Evolutionary conservation across 345 rosid species (phyloP), one percentile per base, ranked within the genome.

Genomic region (Litchi chinensis): DNA sequence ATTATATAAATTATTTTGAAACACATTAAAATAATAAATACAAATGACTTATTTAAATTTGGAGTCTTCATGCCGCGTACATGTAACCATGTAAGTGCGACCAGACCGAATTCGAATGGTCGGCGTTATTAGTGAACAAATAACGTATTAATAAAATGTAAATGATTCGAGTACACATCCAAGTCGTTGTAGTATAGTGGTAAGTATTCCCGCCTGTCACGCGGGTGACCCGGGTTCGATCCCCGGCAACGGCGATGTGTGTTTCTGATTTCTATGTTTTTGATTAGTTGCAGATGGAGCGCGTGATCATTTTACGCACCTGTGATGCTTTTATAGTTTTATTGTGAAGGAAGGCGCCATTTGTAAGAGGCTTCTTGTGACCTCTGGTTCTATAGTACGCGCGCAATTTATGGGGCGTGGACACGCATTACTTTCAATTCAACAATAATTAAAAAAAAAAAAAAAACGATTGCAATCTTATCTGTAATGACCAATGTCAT

Each of bases 141-240:
- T 46, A 54, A 5, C 0, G 0, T 4, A 41, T 41, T 41, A 5
- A 21, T 9, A 21, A 21, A 19, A 18, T 0, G 0, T 60, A 60
- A 21, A 60, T 60, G 13, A 0, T 21, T n/a, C 0, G 1, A 16
- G 4, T 6, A 9, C 0, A 6, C 66, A 71, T 18, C 12, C 0
- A 1, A 0, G 91, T 86, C 88, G 93, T 88, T 87, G 93, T 90
- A 88, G 89, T 88, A 88, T 88, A 83, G 93, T 90, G 92, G 92
- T 88, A 0, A 85, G 89, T 84, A 86, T 86, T 83, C 85, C 91
- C 84, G 91, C 85, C 94, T 89, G 91, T 89, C 94, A 89, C 90
- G 87, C 90, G 90, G 90, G 90, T 24, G 90, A 86, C 94, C 89
- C 90, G 89, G 88, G 92, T 87, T 90, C 89, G 93, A 88, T 87